A percentile compares a stretch with the other conserved stretches of the same genome.
phyloP scores from a whole-genome alignment of 257 asterid genomes.

The Scutellaria minor region DNA sequence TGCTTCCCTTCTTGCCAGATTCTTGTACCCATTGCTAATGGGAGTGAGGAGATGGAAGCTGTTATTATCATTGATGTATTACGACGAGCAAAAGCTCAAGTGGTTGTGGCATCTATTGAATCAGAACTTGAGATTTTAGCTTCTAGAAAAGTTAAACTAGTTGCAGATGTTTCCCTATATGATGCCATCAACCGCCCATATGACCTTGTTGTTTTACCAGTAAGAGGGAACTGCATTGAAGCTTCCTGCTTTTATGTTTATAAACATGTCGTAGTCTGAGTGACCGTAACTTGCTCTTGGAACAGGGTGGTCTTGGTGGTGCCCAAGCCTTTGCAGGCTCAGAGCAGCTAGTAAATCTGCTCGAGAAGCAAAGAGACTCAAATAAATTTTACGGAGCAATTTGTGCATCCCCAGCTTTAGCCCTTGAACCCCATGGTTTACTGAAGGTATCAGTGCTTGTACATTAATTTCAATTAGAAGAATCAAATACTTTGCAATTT shows the following conservation, averaged over 20 bases:
- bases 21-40: constrained; percentile 97
- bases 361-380: constrained; percentile 81
- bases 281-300: constrained; percentile 1
- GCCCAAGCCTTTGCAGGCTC: constrained; percentile 87
- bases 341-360: constrained; percentile 65
- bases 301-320: constrained; percentile 97
- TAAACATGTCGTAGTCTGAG: constrained; percentile 3
- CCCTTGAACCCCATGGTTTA: constrained; percentile 85
- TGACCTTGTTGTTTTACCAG: constrained; percentile 87
- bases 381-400: constrained; percentile 81
- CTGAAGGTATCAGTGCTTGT: constrained; percentile 58
- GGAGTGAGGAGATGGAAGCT: constrained; percentile 98
- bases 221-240: constrained; percentile 41
- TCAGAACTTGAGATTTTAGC: constrained; percentile 75
- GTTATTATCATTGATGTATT: constrained; percentile 83
- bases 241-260: background rate
- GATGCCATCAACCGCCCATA: constrained; percentile 64
- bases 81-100: constrained; percentile 86
- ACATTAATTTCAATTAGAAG: background rate
- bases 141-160: constrained; percentile 89
- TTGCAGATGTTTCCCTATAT: constrained; percentile 82
- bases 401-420: constrained; percentile 97
- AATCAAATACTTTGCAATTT: no score
- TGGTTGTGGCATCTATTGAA: constrained; percentile 86
- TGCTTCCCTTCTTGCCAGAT: constrained; percentile 49